phyloP scores from a whole-genome alignment of 768 basidiomycete species.

The Termitomyces sp. region DNA sequence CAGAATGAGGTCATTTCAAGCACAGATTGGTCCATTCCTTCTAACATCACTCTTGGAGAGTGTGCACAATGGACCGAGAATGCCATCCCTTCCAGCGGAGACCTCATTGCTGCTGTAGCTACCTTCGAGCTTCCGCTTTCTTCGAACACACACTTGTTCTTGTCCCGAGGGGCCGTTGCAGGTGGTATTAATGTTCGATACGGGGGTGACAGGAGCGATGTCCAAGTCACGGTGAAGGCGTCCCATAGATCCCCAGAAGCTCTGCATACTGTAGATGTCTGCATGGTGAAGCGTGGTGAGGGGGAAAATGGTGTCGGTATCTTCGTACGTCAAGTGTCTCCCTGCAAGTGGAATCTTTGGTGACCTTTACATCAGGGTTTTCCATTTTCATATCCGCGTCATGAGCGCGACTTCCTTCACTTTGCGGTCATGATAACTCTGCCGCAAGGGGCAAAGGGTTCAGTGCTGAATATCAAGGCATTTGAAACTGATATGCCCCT shows the following conservation, averaged over 20 bases:
- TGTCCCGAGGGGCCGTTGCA: slow-evolving; percentile 21
- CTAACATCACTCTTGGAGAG: slow-evolving; percentile 12
- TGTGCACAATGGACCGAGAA: slow-evolving; percentile 12
- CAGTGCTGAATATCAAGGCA: slow-evolving; percentile 28
- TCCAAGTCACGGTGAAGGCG: slow-evolving; percentile 19
- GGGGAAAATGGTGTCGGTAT: slow-evolving; percentile 28
- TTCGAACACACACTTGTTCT: slow-evolving; percentile 21
- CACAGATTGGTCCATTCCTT: slow-evolving; percentile 11
- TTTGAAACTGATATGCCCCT: slow-evolving; percentile 39
- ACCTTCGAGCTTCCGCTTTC: slow-evolving; percentile 20
- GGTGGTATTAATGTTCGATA: slow-evolving; percentile 20
- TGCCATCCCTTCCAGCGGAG: background rate
- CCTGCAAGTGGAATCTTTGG: background rate
- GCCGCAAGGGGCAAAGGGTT: slow-evolving; percentile 12
- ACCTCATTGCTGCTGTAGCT: slow-evolving; percentile 7
- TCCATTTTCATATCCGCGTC: background rate
- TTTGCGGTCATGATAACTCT: slow-evolving; percentile 21
- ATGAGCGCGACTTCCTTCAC: slow-evolving; percentile 5
- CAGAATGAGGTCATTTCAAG: background rate
- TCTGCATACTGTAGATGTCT: slow-evolving; percentile 20
- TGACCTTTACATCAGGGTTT: slow-evolving; percentile 10
- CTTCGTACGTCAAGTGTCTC: slow-evolving; percentile 18
- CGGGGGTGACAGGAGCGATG: slow-evolving; percentile 13
- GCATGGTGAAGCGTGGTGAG: slow-evolving; percentile 16
- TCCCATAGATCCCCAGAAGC: slow-evolving; percentile 16